Conservation (phyloP, 2,329 filamentous ascomycete genomes). For the Tolypocladium guangdongense region DNA sequence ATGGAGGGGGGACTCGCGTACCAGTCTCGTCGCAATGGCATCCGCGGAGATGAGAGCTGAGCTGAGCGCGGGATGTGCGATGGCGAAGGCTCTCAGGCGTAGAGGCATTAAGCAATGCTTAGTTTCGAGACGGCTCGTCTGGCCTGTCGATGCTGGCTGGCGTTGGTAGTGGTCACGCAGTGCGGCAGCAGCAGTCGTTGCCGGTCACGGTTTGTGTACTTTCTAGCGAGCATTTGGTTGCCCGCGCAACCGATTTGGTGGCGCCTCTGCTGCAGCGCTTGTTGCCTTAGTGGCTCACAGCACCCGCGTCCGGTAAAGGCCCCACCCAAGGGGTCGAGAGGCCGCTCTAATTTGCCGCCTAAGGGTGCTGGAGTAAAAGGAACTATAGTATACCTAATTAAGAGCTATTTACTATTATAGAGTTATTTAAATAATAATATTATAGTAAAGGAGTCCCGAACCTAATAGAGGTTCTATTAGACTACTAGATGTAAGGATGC, state of each 20-base stretch:
- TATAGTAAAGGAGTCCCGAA: too few species aligned
- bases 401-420: too few species aligned
- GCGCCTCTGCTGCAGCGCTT: not conserved
- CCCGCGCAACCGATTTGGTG: not conserved
- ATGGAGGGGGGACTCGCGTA: not conserved
- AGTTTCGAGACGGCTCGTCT: slow-evolving; percentile 1
- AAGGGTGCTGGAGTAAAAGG: too few species aligned
- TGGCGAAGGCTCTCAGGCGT: not conserved
- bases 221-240: not conserved
- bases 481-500: too few species aligned
- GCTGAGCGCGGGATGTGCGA: not conserved
- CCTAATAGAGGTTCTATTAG: too few species aligned
- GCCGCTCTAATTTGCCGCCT: not conserved
- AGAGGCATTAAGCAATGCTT: slow-evolving; percentile 18
- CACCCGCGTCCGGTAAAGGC: not conserved
- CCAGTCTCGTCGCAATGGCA: not conserved
- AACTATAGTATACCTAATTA: too few species aligned
- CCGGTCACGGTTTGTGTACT: not conserved
- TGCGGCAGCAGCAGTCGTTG: not conserved
- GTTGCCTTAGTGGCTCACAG: too few species aligned
- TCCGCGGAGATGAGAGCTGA: not conserved
- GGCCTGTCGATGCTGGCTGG: not conserved
- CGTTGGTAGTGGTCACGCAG: not conserved
- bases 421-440: too few species aligned
- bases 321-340: not conserved